Evolutionary conservation across 495 filamentous ascomycete genomes (phyloP).

Genomic region (Cercophora newfieldiana): DNA sequence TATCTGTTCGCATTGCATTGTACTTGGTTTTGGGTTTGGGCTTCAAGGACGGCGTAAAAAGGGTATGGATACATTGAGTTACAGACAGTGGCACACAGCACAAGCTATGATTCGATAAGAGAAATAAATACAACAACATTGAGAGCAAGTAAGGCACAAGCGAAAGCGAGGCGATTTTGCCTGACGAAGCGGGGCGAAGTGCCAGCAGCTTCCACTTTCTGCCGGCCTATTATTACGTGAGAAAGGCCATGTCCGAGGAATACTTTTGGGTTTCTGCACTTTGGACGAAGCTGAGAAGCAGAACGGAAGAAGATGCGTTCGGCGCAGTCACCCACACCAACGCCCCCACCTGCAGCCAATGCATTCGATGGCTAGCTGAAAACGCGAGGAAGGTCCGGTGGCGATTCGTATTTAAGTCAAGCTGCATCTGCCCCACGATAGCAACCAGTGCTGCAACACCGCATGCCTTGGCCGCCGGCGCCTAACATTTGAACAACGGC

Average conservation of each 20-base stretch:
- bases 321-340: not conserved
- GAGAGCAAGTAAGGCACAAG: not conserved
- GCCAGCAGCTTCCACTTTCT: not conserved
- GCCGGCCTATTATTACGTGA: slow-evolving; percentile 8
- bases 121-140: not conserved
- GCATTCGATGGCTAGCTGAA: not conserved
- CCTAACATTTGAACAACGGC: not conserved
- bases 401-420: not conserved
- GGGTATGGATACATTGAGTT: not conserved
- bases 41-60: slow-evolving; percentile 4
- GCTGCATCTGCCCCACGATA: not conserved
- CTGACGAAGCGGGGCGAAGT: not conserved
- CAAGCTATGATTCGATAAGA: not conserved
- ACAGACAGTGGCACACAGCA: not conserved
- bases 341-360: not conserved
- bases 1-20: not conserved
- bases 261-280: not conserved
- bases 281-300: not conserved
- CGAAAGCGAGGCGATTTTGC: not conserved
- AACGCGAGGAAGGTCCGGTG: not conserved
- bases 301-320: not conserved
- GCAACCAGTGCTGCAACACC: not conserved
- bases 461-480: slow-evolving; percentile 10
- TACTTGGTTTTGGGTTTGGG: slow-evolving; percentile 11
- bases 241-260: not conserved